Percentiles rank a stretch among this genome's conserved stretches.
Evolutionary conservation across 208 protist genomes (phyloP).

Genomic region (Crithidia acanthocephali): DNA sequence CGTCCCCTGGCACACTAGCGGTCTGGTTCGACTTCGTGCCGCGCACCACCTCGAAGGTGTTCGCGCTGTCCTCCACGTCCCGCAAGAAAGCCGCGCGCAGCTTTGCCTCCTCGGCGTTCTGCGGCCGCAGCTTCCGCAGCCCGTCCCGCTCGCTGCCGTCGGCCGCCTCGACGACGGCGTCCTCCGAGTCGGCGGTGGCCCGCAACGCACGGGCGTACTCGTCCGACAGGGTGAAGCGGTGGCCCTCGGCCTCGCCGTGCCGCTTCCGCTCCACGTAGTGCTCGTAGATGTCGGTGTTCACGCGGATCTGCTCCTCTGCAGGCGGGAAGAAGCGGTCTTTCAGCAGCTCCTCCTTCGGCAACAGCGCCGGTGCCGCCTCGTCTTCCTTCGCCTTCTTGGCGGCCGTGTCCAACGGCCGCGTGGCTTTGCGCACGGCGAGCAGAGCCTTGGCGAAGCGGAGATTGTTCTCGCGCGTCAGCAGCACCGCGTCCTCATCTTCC

Average conservation of each 20-base stretch:
- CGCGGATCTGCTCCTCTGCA: constrained; percentile 68
- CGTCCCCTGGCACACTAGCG: neutral
- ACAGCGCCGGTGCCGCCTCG: constrained; percentile 1
- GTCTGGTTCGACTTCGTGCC: constrained; percentile 21
- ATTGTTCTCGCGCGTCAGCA: constrained; percentile 82
- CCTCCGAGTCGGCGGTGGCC: constrained; percentile 40
- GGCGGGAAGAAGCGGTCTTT: constrained; percentile 74
- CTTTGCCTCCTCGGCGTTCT: constrained; percentile 62
- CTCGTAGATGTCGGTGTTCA: constrained; percentile 67
- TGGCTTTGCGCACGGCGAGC: constrained; percentile 74
- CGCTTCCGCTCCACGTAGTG: constrained; percentile 34
- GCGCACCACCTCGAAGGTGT: constrained; percentile 47
- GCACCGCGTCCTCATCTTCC: constrained; percentile 83
- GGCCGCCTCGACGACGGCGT: constrained; percentile 32
- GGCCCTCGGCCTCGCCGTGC: constrained; percentile 1
- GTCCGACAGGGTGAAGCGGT: constrained; percentile 76
- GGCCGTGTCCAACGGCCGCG: constrained; percentile 20
- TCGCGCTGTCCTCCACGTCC: constrained; percentile 57
- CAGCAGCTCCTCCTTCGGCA: constrained; percentile 36
- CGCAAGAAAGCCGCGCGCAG: constrained; percentile 78
- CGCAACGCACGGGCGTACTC: constrained; percentile 80
- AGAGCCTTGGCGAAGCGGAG: constrained; percentile 84
- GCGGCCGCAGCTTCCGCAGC: constrained; percentile 58
- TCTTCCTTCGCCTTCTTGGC: neutral
- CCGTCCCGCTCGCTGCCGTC: constrained; percentile 36